phyloP scores from a whole-genome alignment of 2,329 filamentous ascomycete species.

The Fusarium anthophilum region DNA sequence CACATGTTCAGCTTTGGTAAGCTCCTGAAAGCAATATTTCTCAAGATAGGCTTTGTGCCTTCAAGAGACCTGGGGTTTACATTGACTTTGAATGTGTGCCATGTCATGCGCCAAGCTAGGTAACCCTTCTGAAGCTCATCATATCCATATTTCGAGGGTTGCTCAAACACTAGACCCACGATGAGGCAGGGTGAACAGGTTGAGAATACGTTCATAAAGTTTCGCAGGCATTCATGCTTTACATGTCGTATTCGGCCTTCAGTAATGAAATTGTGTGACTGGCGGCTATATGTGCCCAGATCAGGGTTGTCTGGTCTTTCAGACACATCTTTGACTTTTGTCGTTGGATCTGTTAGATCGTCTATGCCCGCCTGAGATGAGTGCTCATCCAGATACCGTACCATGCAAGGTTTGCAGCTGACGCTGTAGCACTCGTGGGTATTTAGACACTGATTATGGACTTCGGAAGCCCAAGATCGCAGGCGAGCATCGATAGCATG shows the following conservation, averaged over 20 bases:
- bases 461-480: background rate
- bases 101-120: slow-evolving; percentile 27
- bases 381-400: background rate
- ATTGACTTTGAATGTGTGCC: slow-evolving; percentile 19
- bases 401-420: background rate
- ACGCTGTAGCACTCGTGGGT: background rate
- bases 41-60: background rate
- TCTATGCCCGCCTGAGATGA: background rate
- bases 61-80: background rate
- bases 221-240: background rate
- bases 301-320: background rate
- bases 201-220: background rate
- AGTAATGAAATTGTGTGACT: background rate
- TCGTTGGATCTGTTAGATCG: background rate
- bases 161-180: background rate
- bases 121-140: slow-evolving; percentile 23
- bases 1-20: slow-evolving; percentile 15
- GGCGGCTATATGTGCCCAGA: too few relatives aligned
- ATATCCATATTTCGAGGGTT: background rate
- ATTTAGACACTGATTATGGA: background rate
- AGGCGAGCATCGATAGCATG: background rate
- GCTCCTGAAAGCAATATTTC: background rate
- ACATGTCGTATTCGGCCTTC: background rate
- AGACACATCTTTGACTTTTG: background rate
- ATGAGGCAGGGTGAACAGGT: background rate